Conservation (phyloP, 768 basidiomycete genomes). For the Austroboletus festivus region DNA sequence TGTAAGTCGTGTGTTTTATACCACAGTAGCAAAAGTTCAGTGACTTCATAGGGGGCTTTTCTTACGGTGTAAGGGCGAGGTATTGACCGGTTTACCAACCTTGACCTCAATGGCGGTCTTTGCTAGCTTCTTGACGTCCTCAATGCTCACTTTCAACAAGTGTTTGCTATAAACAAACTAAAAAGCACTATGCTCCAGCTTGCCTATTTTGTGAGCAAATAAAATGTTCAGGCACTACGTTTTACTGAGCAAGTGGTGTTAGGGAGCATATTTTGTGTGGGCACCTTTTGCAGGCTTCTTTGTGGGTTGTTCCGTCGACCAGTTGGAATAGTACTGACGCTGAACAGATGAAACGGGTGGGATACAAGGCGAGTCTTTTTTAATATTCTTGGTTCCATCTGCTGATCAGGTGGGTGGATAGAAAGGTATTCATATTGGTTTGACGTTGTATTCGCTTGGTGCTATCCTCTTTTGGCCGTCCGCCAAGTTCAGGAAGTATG, state of each 20-base stretch:
- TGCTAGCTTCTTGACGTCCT: constrained; percentile 61
- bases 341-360: constrained; percentile 54
- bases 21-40: neutral
- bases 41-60: constrained; percentile 54
- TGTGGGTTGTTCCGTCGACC: constrained; percentile 36
- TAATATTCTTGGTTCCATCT: neutral
- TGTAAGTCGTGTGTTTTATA: constrained; percentile 38
- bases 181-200: constrained; percentile 74
- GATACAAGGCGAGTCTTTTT: constrained; percentile 55
- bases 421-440: constrained; percentile 63
- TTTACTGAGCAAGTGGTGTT: neutral
- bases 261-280: constrained; percentile 63
- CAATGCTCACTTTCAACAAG: constrained; percentile 69
- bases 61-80: constrained; percentile 52
- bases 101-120: constrained; percentile 17
- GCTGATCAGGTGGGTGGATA: constrained; percentile 12
- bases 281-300: constrained; percentile 57
- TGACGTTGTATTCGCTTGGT: constrained; percentile 57
- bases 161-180: constrained; percentile 64
- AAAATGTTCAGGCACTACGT: neutral
- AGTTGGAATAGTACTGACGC: neutral
- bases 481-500: constrained; percentile 62
- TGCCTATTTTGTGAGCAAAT: constrained; percentile 57
- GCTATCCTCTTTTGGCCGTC: constrained; percentile 81
- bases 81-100: neutral